A percentile compares a stretch with the other conserved stretches of the same genome.
Evolutionary conservation across 2,329 filamentous ascomycete genomes (phyloP).

Genomic region (Malbranchea zuffiana): DNA sequence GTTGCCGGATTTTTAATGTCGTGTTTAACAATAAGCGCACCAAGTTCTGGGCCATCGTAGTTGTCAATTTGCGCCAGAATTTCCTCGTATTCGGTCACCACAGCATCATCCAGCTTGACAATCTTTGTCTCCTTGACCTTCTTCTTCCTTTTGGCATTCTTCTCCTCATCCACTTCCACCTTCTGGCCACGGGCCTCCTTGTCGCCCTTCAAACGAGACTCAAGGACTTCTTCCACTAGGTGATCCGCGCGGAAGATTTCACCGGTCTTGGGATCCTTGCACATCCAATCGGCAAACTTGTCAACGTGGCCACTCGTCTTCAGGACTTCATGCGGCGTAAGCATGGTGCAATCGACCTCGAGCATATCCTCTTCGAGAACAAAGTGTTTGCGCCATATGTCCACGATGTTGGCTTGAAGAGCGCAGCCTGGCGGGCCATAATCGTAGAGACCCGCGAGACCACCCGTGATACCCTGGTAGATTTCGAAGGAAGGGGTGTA

Average conservation of each 20-base stretch:
- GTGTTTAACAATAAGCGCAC: constrained; percentile 78
- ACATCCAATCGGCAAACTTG: constrained; percentile 98
- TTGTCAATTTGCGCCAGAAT: constrained; percentile 91
- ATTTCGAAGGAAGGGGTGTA: constrained; percentile 95
- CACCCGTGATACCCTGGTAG: constrained; percentile 66
- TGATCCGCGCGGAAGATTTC: constrained; percentile 95
- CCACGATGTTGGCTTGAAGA: constrained; percentile 77
- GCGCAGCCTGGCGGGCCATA: constrained; percentile 83
- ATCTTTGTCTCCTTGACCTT: constrained; percentile 62
- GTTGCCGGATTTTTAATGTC: constrained; percentile 81
- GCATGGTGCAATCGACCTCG: constrained; percentile 84
- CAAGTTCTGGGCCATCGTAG: constrained; percentile 77
- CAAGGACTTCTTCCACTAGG: constrained; percentile 87
- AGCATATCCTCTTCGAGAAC: constrained; percentile 90
- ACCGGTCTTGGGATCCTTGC: constrained; percentile 94
- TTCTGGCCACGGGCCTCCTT: constrained; percentile 83
- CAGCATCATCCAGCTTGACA: constrained; percentile 74
- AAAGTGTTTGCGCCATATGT: constrained; percentile 87
- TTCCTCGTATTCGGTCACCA: constrained; percentile 84
- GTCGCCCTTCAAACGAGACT: constrained; percentile 75
- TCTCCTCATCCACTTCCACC: constrained; percentile 54
- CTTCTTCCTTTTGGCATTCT: constrained; percentile 87
- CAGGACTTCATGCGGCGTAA: constrained; percentile 86
- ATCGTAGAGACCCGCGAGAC: constrained; percentile 80
- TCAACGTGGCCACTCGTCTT: constrained; percentile 96